Conservation (phyloP, 106 monocot genomes). For the Dactylorhiza incarnata region DNA sequence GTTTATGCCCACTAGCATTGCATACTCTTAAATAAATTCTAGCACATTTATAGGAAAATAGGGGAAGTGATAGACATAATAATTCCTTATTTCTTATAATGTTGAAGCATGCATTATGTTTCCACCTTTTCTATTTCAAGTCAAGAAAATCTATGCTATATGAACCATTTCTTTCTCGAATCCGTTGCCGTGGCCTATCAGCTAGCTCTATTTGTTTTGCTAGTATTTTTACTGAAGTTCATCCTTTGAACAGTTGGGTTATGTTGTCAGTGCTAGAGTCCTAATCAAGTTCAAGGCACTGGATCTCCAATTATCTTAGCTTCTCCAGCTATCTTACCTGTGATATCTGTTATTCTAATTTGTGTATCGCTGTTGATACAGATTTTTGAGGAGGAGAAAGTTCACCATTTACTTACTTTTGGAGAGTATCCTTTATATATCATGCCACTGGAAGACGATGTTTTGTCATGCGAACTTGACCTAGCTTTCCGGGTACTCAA, state of each 20-base stretch:
- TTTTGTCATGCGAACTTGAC: conserved; percentile 92
- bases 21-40: not conserved
- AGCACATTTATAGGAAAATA: not conserved
- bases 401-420: conserved; percentile 67
- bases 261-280: not conserved
- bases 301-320: not conserved
- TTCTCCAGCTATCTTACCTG: not conserved
- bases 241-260: not conserved
- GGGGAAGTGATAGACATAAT: not conserved
- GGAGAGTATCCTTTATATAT: conserved; percentile 87
- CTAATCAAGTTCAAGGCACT: not conserved
- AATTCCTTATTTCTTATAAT: not conserved
- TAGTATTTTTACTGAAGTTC: not conserved
- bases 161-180: not conserved
- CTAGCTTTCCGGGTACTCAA: conserved; percentile 53
- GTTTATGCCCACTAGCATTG: not conserved
- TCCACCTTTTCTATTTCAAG: not conserved
- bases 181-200: not conserved
- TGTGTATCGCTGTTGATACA: conserved; percentile 19
- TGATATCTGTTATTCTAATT: not conserved
- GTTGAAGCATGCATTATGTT: not conserved
- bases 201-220: not conserved
- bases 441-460: conserved; percentile 91
- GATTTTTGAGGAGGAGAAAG: conserved; percentile 87
- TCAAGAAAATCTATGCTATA: not conserved